phyloP scores from a whole-genome alignment of 305 asterid species.

The Fraxinus sp. region DNA sequence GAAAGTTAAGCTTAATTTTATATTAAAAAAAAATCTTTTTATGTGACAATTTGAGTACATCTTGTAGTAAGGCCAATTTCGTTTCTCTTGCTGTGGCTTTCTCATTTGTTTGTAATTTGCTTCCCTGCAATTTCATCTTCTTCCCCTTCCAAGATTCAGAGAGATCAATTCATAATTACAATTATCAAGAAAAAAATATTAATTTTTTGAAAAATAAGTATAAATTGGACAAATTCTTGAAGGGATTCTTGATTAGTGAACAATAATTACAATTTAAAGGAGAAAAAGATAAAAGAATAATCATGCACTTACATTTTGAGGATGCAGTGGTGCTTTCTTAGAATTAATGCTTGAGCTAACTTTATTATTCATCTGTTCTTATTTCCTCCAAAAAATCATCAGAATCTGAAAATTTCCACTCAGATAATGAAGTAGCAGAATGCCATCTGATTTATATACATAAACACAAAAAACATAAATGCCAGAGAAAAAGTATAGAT shows the following conservation, averaged over 20 bases:
- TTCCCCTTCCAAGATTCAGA: conserved; percentile 45
- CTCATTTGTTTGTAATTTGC: conserved; percentile 33
- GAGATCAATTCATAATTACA: conserved; percentile 1
- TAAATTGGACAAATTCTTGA: background rate
- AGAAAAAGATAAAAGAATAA: background rate
- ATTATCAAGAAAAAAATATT: background rate
- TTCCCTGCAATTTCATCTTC: conserved; percentile 46
- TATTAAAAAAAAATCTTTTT: background rate
- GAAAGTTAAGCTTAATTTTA: background rate
- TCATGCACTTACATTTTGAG: conserved; percentile 53
- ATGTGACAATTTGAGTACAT: conserved; percentile 35
- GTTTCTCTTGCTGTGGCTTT: conserved; percentile 54
- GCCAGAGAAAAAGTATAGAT: conserved; percentile 13
- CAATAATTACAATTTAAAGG: background rate
- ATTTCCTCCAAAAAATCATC: conserved; percentile 25
- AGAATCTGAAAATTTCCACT: conserved; percentile 24
- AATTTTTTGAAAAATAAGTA: conserved; percentile 16
- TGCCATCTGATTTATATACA: conserved; percentile 19
- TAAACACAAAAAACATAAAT: background rate
- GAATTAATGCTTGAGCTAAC: conserved; percentile 26
- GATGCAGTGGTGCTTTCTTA: conserved; percentile 53
- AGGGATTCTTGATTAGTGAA: background rate
- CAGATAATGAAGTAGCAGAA: conserved; percentile 19
- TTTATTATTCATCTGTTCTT: conserved; percentile 47
- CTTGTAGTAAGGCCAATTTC: conserved; percentile 70